Percentiles rank a stretch among this genome's conserved stretches.
Evolutionary conservation across 768 basidiomycete species (phyloP).

Genomic region (Tricholoma flavovirens): DNA sequence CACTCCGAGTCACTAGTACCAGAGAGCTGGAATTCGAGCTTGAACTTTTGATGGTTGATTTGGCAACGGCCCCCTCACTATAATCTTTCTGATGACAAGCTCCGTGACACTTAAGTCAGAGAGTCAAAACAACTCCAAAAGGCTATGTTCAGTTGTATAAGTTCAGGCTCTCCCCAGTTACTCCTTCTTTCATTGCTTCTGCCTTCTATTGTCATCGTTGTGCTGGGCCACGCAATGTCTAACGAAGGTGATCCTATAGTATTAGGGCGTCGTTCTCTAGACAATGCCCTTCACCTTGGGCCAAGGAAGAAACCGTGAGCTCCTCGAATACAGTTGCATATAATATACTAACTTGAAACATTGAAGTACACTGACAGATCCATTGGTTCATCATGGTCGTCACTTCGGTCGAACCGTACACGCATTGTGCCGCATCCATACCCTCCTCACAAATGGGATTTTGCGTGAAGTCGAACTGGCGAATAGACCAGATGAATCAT

Average conservation of each 20-base stretch:
- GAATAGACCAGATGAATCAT: background rate
- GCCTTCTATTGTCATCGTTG: background rate
- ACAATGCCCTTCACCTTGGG: background rate
- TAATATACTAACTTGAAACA: background rate
- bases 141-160: too few relatives aligned
- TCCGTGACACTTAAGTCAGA: too few relatives aligned
- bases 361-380: slow-evolving; percentile 7
- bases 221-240: background rate
- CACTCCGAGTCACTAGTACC: too few relatives aligned
- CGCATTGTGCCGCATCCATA: slow-evolving; percentile 12
- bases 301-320: background rate
- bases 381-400: slow-evolving; percentile 14
- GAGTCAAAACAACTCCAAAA: too few relatives aligned
- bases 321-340: background rate
- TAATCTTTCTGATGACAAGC: too few relatives aligned
- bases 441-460: slow-evolving; percentile 13
- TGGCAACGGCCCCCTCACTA: too few relatives aligned
- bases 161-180: too few relatives aligned
- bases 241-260: background rate
- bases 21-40: too few relatives aligned
- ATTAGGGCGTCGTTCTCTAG: background rate
- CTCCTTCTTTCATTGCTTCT: too few relatives aligned
- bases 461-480: background rate
- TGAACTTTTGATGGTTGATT: too few relatives aligned
- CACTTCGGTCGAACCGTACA: slow-evolving; percentile 15